phyloP scores from a whole-genome alignment of 768 basidiomycete species.

The Tylopilus rubrobrunneus region DNA sequence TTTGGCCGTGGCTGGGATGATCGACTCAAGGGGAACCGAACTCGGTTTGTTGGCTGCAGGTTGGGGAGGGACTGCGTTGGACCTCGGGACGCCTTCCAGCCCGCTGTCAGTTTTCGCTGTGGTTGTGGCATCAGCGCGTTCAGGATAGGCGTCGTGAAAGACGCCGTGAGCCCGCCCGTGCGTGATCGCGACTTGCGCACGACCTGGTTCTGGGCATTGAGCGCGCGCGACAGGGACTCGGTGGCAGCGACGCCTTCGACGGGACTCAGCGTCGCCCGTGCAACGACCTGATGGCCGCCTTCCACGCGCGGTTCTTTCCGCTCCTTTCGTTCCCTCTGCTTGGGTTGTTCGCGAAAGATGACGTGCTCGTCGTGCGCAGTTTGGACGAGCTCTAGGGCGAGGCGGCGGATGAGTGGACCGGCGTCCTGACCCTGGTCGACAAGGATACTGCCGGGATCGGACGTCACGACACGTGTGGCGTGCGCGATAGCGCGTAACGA shows the following conservation, averaged over 20 bases:
- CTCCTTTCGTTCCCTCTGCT: constrained; percentile 46
- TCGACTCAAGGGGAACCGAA: constrained; percentile 72
- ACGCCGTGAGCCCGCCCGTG: constrained; percentile 32
- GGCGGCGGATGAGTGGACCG: constrained; percentile 50
- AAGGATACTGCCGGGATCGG: constrained; percentile 70
- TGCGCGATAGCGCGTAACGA: constrained; percentile 74
- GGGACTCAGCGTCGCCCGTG: constrained; percentile 42
- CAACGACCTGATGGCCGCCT: constrained; percentile 30
- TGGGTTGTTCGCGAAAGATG: constrained; percentile 33
- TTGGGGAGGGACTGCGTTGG: constrained; percentile 14
- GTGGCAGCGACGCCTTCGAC: constrained; percentile 41
- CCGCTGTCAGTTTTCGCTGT: constrained; percentile 38
- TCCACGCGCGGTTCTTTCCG: constrained; percentile 27
- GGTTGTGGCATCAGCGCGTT: constrained; percentile 55
- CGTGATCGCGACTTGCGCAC: constrained; percentile 35
- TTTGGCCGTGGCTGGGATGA: constrained; percentile 74
- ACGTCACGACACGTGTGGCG: constrained; percentile 84
- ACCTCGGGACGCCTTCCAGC: constrained; percentile 18
- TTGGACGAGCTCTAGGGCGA: constrained; percentile 66
- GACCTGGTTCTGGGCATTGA: constrained; percentile 35
- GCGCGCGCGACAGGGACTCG: constrained; percentile 43
- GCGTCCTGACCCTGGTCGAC: constrained; percentile 67
- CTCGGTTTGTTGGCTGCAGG: constrained; percentile 30
- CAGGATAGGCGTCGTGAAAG: constrained; percentile 57
- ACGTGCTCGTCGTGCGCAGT: constrained; percentile 64